phyloP scores from a whole-genome alignment of 2,329 filamentous ascomycete genomes.

The Ceratocystis lukuohia region DNA sequence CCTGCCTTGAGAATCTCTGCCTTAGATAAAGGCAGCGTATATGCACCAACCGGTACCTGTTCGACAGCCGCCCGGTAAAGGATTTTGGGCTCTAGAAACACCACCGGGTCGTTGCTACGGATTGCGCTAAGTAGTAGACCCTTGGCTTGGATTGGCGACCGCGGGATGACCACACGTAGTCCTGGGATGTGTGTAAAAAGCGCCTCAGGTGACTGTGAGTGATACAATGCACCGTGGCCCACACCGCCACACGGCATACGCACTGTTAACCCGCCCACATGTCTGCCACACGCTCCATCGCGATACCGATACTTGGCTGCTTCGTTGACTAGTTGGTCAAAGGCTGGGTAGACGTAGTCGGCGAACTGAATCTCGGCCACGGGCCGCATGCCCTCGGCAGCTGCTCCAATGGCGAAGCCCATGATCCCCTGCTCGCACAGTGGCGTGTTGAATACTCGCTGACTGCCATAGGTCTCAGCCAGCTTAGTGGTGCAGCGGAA shows the following conservation, averaged over 20 bases:
- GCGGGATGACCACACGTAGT: conserved; percentile 69
- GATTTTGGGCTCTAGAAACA: conserved; percentile 92
- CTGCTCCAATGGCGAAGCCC: conserved; percentile 82
- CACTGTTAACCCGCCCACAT: conserved; percentile 67
- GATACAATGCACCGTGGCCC: conserved; percentile 76
- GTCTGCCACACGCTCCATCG: conserved; percentile 43
- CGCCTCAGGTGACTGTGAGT: conserved; percentile 78
- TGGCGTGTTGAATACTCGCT: conserved; percentile 92
- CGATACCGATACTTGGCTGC: conserved; percentile 78
- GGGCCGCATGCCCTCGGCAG: conserved; percentile 81
- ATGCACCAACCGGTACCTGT: conserved; percentile 69
- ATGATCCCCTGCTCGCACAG: conserved; percentile 88
- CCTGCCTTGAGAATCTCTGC: conserved; percentile 74
- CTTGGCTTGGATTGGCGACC: conserved; percentile 79
- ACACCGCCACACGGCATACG: conserved; percentile 85
- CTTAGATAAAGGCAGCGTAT: conserved; percentile 72
- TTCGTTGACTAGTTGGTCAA: conserved; percentile 89
- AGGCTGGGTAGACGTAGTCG: conserved; percentile 85
- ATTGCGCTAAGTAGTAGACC: conserved; percentile 68
- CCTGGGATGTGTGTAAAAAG: conserved; percentile 83
- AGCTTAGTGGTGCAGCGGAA: conserved; percentile 91
- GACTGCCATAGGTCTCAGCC: conserved; percentile 70
- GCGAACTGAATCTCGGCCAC: conserved; percentile 94
- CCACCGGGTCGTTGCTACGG: conserved; percentile 68
- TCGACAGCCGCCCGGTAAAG: conserved; percentile 84